phyloP scores from a whole-genome alignment of 352 stramenopile genomes.

The Phytopythium delawarense region DNA sequence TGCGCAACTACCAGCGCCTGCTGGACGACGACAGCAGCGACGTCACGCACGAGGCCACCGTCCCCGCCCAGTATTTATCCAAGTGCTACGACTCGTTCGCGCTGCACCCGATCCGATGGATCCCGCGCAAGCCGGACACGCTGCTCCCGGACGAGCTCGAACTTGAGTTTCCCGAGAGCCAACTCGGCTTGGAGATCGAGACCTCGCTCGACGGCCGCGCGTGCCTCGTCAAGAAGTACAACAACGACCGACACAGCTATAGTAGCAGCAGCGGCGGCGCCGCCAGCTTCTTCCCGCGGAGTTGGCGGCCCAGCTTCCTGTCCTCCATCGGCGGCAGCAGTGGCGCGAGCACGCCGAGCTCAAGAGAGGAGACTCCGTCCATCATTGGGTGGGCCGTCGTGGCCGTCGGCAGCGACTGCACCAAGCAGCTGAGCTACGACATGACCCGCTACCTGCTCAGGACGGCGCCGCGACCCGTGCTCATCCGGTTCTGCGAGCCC shows the following conservation, averaged over 20 bases:
- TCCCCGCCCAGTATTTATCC: slow-evolving; percentile 46
- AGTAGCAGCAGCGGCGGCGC: slow-evolving; percentile 19
- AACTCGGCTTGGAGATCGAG: slow-evolving; percentile 70
- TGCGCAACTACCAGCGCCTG: slow-evolving; percentile 70
- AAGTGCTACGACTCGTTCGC: slow-evolving; percentile 68
- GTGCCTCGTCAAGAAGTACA: slow-evolving; percentile 62
- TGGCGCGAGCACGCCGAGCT: slow-evolving; percentile 17
- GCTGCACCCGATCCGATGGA: slow-evolving; percentile 46
- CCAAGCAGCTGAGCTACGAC: slow-evolving; percentile 57
- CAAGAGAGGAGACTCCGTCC: slow-evolving; percentile 19
- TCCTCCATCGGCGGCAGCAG: slow-evolving; percentile 9
- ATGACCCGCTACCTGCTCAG: slow-evolving; percentile 68
- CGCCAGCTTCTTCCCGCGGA: slow-evolving; percentile 9
- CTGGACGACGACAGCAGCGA: slow-evolving; percentile 14
- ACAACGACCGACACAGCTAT: slow-evolving; percentile 39
- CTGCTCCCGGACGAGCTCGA: slow-evolving; percentile 57
- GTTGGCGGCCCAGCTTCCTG: slow-evolving; percentile 18
- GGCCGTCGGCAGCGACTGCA: slow-evolving; percentile 65
- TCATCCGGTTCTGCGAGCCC: slow-evolving; percentile 72
- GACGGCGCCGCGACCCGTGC: slow-evolving; percentile 54
- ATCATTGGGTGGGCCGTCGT: slow-evolving; percentile 62
- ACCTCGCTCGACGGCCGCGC: slow-evolving; percentile 68
- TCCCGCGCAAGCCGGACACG: slow-evolving; percentile 42
- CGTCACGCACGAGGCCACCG: slow-evolving; percentile 24
- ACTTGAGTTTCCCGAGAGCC: slow-evolving; percentile 50